Percentiles rank a stretch among this genome's conserved stretches.
phyloP scores from a whole-genome alignment of 352 stramenopile genomes.

The Phytopythium montanum region DNA sequence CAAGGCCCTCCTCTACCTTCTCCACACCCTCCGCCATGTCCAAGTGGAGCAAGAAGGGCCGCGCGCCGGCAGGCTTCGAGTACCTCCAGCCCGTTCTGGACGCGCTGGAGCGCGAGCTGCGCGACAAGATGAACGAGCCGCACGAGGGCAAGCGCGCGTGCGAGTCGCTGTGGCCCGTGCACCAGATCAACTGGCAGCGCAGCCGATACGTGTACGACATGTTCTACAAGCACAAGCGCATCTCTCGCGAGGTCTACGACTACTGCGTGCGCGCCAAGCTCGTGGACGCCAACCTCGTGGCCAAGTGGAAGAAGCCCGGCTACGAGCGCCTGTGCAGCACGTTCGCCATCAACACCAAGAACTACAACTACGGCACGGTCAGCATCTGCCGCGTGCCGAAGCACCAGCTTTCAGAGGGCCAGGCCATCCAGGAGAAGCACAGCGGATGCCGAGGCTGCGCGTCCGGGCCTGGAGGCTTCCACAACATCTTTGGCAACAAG shows the following conservation, averaged over 20 bases:
- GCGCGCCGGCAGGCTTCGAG: slow-evolving; percentile 92
- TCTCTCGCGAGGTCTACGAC: slow-evolving; percentile 96
- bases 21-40: slow-evolving; percentile 48
- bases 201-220: slow-evolving; percentile 99
- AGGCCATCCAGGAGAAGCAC: slow-evolving; percentile 90
- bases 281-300: slow-evolving; percentile 96
- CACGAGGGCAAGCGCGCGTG: slow-evolving; percentile 97
- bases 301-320: slow-evolving; percentile 99
- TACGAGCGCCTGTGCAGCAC: slow-evolving; percentile 98
- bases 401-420: slow-evolving; percentile 89
- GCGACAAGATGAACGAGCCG: slow-evolving; percentile 97
- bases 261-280: slow-evolving; percentile 96
- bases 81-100: slow-evolving; percentile 95
- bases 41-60: slow-evolving; percentile 83
- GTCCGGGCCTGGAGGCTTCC: slow-evolving; percentile 88
- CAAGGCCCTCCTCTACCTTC: neutral
- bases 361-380: slow-evolving; percentile 99
- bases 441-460: slow-evolving; percentile 97
- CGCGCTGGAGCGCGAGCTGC: slow-evolving; percentile 95
- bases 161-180: slow-evolving; percentile 97
- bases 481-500: slow-evolving; percentile 99
- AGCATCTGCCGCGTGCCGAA: slow-evolving; percentile 97
- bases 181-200: slow-evolving; percentile 99
- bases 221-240: slow-evolving; percentile 97
- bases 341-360: slow-evolving; percentile 98